phyloP scores from a whole-genome alignment of 1,284 basidiomycete genomes.

The Caloboletus firmus region DNA sequence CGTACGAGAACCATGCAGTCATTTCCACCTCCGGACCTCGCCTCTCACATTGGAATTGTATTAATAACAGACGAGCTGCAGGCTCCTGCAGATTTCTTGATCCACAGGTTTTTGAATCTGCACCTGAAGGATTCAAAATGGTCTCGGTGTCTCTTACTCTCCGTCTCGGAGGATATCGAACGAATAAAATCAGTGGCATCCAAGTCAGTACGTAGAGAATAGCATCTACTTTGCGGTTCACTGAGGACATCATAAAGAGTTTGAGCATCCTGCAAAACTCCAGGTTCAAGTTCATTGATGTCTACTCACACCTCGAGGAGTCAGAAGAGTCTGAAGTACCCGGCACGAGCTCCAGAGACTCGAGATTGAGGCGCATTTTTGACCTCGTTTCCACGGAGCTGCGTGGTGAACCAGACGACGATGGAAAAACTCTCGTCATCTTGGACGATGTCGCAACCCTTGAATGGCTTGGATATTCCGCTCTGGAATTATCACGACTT shows the following conservation, averaged over 20 bases:
- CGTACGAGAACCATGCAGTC: constrained; percentile 26
- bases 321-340: constrained; percentile 13
- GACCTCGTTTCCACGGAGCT: constrained; percentile 32
- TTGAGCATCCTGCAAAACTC: constrained; percentile 51
- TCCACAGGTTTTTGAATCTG: constrained; percentile 50
- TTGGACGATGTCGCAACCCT: constrained; percentile 65
- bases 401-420: not conserved
- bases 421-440: constrained; percentile 47
- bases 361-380: constrained; percentile 36
- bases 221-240: not conserved
- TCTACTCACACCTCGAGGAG: constrained; percentile 18
- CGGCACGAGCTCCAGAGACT: constrained; percentile 14
- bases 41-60: constrained; percentile 38
- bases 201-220: constrained; percentile 50
- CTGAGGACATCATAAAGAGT: constrained; percentile 40
- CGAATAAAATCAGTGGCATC: constrained; percentile 62
- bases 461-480: constrained; percentile 63
- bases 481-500: constrained; percentile 52
- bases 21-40: constrained; percentile 30
- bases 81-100: constrained; percentile 65
- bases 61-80: constrained; percentile 66
- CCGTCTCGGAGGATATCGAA: constrained; percentile 53
- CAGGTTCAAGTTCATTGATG: constrained; percentile 54
- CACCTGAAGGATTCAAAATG: constrained; percentile 50
- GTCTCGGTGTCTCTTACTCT: constrained; percentile 49